Evolutionary conservation across 768 basidiomycete genomes (phyloP), one percentile per base, ranked within the genome.

Genomic region (Russula dissimulans): DNA sequence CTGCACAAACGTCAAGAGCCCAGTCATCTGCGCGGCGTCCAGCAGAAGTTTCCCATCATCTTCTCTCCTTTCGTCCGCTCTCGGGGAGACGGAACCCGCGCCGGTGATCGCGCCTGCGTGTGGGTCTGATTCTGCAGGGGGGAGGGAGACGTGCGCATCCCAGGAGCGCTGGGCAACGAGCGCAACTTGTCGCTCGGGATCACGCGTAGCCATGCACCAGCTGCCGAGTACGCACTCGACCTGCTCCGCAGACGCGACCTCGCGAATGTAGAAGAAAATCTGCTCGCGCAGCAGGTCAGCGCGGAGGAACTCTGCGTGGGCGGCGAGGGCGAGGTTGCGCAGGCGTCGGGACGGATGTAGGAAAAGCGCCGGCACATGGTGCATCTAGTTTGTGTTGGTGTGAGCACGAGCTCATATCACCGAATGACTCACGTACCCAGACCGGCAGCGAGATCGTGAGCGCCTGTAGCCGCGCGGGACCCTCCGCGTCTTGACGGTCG

Each of bases 311-410:
- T 83, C 78, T 0, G 79, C 67, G 64, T 95, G 91, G 3, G 89
- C 69, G 0, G 76, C 76, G 43, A 80, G 82, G 32, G 84, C 78
- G 4, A 83, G 78, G 32, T 78, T 70, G 10, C 85, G 86, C 49
- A 94, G 77, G 44, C 90, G 83, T 38, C 91, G 83, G 9, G 87
- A 85, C 0, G 91, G 82, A 64, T 95, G 90, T 36, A 90, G 75
- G 54, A 92, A 82, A 15, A 97, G 78, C 0, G 86, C 77, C 0
- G 94, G 85, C n/a, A 89, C 73, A 71, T 95, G 92, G 71, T 97
- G 90, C 38, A 92, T 74, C 94, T 95, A 32, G 22, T 26, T 26
- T 26, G 22, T 26, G 22, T 26, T 26, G 1, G 22, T 26, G 22
- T 26, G 22, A 26, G 22, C 22, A 26, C 22, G 22, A 1, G 22